Percentiles rank a stretch among this genome's conserved stretches.
Evolutionary conservation across 75 land plant genomes (phyloP).

Genomic region (Pseudotsuga menziesii): DNA sequence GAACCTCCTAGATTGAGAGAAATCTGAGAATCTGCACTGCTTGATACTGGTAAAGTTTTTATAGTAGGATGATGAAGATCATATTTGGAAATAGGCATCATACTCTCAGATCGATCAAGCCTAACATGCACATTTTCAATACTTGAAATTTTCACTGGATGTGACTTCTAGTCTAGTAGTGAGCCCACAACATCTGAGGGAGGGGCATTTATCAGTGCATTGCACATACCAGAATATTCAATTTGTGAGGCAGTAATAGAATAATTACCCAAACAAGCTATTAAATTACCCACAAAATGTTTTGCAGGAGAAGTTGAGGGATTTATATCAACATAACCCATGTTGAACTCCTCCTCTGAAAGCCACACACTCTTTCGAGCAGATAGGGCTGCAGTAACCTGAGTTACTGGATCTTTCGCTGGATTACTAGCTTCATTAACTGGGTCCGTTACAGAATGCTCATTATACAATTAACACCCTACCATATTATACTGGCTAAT

Average conservation of each 20-base stretch:
- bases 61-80: slow-evolving; percentile 19
- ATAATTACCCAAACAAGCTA: slow-evolving; percentile 24
- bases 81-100: slow-evolving; percentile 16
- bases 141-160: slow-evolving; percentile 15
- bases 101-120: slow-evolving; percentile 37
- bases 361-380: slow-evolving; percentile 90
- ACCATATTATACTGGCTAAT: too few species aligned
- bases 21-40: slow-evolving; percentile 30
- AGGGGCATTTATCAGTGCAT: neutral
- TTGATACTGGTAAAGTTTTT: slow-evolving; percentile 15
- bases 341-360: slow-evolving; percentile 91
- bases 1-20: slow-evolving; percentile 5
- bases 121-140: slow-evolving; percentile 25
- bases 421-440: too few species aligned
- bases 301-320: slow-evolving; percentile 58
- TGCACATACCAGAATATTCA: slow-evolving; percentile 21
- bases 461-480: too few species aligned
- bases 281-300: slow-evolving; percentile 22
- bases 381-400: slow-evolving; percentile 97
- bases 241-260: slow-evolving; percentile 13
- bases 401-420: slow-evolving; percentile 95
- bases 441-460: too few species aligned
- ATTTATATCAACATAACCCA: slow-evolving; percentile 84
- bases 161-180: slow-evolving; percentile 21
- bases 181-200: slow-evolving; percentile 21